Conservation (phyloP, 108 stramenopile species). For the Discostella pseudostelligera region DNA sequence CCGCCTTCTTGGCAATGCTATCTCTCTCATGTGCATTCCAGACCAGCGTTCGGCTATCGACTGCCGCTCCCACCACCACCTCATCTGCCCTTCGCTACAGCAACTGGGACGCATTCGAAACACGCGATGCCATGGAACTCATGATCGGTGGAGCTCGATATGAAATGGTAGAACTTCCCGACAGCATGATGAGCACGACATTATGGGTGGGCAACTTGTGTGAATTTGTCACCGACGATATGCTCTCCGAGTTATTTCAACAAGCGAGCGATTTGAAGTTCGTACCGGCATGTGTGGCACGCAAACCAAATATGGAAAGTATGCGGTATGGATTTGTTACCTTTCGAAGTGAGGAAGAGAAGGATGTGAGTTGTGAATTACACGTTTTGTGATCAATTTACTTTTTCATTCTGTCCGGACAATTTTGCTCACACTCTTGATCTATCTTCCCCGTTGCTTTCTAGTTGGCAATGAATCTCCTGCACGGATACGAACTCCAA, state of each 20-base stretch:
- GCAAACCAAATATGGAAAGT: slow-evolving; percentile 65
- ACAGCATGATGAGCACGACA: slow-evolving; percentile 77
- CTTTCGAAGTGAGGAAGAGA: slow-evolving; percentile 68
- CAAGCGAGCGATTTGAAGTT: slow-evolving; percentile 53
- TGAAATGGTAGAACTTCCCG: slow-evolving; percentile 79
- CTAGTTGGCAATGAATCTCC: slow-evolving; percentile 64
- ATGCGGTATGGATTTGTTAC: slow-evolving; percentile 77
- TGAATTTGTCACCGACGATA: slow-evolving; percentile 78
- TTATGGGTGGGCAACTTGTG: slow-evolving; percentile 78
- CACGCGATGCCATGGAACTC: slow-evolving; percentile 59
- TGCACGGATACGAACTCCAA: slow-evolving; percentile 59
- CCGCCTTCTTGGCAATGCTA: slow-evolving; percentile 13
- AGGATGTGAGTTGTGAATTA: slow-evolving; percentile 53
- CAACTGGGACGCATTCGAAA: slow-evolving; percentile 50
- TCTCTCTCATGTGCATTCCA: slow-evolving; percentile 22
- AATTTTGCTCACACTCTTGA: neutral
- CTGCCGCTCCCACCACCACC: neutral
- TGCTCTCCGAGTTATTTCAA: slow-evolving; percentile 67
- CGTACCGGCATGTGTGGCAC: slow-evolving; percentile 76
- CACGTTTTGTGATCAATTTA: neutral
- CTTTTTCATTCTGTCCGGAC: slow-evolving; percentile 4
- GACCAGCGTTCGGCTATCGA: neutral
- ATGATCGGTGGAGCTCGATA: slow-evolving; percentile 72
- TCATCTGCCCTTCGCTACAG: slow-evolving; percentile 30
- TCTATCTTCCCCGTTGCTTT: neutral